These are phyloP conservation scores for Coleophoma crateriformis DNA, from an alignment of 2,329 filamentous ascomycete genomes.

Conservation along the genomic window DNA sequence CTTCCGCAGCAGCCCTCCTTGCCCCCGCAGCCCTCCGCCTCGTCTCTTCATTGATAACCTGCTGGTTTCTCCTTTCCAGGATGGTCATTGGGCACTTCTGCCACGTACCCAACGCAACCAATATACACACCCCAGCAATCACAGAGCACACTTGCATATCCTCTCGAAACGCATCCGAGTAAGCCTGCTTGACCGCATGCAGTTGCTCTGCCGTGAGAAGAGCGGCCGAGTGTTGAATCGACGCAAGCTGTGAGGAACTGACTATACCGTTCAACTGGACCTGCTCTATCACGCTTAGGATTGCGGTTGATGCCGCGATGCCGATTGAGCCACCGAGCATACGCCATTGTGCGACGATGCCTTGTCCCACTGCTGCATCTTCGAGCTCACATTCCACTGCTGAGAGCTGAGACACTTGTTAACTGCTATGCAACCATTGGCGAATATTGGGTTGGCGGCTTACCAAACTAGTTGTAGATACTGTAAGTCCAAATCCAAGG, in stretches of 20 bases:
- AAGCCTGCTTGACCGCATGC: conserved; percentile 4
- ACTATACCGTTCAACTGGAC: not conserved
- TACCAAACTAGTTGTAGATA: conserved; percentile 3
- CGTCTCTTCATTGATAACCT: not conserved
- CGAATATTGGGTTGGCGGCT: not conserved
- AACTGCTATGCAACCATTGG: too few species aligned
- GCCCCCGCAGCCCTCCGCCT: not conserved
- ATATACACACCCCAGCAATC: conserved; percentile 4
- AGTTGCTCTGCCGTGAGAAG: not conserved
- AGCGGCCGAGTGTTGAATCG: not conserved
- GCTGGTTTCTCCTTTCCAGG: not conserved
- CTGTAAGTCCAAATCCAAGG: conserved; percentile 45
- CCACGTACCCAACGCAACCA: conserved; percentile 5
- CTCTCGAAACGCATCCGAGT: conserved; percentile 5
- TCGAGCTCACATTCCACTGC: conserved; percentile 42
- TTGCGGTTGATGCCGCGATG: conserved; percentile 48
- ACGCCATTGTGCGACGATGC: conserved; percentile 51
- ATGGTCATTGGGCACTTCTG: conserved; percentile 1
- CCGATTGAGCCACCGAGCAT: conserved; percentile 54
- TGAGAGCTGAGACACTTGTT: conserved; percentile 39
- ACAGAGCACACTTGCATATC: conserved; percentile 5
- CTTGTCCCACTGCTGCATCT: conserved; percentile 45
- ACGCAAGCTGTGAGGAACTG: not conserved
- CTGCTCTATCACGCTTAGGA: conserved; percentile 37
- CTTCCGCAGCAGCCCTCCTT: too few species aligned